phyloP scores from a whole-genome alignment of 768 basidiomycete species.

The Serendipita vermifera region DNA sequence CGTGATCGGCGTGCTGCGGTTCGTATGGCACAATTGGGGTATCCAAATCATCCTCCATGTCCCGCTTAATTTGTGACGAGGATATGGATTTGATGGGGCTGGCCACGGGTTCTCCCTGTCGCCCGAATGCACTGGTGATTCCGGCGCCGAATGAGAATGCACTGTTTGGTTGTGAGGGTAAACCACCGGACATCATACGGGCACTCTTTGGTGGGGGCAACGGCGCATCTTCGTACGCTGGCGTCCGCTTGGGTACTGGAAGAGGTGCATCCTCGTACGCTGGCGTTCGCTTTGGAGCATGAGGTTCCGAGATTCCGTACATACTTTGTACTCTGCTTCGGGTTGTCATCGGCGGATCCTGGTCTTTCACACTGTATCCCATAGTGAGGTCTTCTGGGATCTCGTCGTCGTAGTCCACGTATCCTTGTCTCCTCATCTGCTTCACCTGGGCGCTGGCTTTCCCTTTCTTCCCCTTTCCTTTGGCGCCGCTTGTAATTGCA shows the following conservation, averaged over 20 bases:
- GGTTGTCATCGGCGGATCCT: background rate
- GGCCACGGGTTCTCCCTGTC: background rate
- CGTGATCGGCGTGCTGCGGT: background rate
- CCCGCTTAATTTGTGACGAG: background rate
- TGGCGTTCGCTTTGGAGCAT: background rate
- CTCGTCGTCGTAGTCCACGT: conserved; percentile 3
- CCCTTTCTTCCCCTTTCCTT: background rate
- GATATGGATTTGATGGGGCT: background rate
- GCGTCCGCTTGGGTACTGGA: background rate
- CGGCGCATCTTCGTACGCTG: background rate
- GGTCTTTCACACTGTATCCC: background rate
- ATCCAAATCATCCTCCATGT: conserved; percentile 1
- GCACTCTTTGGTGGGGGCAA: conserved; percentile 5
- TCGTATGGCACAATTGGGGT: background rate
- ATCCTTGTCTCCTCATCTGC: background rate
- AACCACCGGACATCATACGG: background rate
- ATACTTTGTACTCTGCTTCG: conserved; percentile 4
- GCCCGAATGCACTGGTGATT: background rate
- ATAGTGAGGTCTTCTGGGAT: background rate
- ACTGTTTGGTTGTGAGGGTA: background rate
- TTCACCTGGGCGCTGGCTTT: background rate
- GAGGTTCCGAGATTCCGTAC: background rate
- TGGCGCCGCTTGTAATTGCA: background rate
- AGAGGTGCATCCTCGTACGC: conserved; percentile 4
- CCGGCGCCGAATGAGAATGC: background rate